These are phyloP conservation scores for Huntiella abstrusa DNA, from an alignment of 2,329 filamentous ascomycete species.

Conservation along the genomic window DNA sequence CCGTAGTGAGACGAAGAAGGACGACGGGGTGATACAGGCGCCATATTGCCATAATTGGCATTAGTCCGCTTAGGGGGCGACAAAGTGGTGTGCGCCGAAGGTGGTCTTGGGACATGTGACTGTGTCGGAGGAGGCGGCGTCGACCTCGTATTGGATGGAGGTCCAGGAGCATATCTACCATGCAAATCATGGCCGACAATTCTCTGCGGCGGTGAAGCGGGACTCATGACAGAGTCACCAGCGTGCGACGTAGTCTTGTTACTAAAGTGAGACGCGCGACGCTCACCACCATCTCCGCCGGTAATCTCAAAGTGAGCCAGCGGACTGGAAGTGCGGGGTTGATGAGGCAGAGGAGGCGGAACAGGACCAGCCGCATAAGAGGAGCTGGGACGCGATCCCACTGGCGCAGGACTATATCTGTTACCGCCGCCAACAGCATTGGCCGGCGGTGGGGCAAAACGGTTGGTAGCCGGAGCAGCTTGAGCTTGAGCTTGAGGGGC, in stretches of 20 bases:
- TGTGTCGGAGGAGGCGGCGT: constrained; percentile 29
- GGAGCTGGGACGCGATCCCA: constrained; percentile 21
- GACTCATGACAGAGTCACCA: constrained; percentile 11
- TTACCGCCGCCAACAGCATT: constrained; percentile 22
- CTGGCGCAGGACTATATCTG: constrained; percentile 35
- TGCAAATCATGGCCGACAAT: constrained; percentile 14
- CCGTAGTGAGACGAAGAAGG: constrained; percentile 30
- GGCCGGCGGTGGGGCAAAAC: constrained; percentile 14
- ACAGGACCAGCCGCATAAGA: constrained; percentile 24
- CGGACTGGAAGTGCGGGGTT: constrained; percentile 46
- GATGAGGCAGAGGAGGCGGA: constrained; percentile 33
- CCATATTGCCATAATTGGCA: constrained; percentile 26
- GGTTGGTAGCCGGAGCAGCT: constrained; percentile 27
- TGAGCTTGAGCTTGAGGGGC: background rate
- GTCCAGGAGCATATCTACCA: constrained; percentile 19
- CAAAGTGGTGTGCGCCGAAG: constrained; percentile 22
- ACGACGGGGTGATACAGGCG: constrained; percentile 20
- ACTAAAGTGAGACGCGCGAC: background rate
- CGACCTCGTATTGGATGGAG: constrained; percentile 18
- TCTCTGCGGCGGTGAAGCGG: constrained; percentile 14
- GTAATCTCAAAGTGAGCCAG: constrained; percentile 43
- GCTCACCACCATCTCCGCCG: constrained; percentile 19
- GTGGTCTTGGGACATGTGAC: constrained; percentile 5
- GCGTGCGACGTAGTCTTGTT: constrained; percentile 1
- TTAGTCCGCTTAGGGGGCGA: constrained; percentile 37